Conservation (phyloP, 2,329 filamentous ascomycete genomes). For the Phialemoniopsis sp. region DNA sequence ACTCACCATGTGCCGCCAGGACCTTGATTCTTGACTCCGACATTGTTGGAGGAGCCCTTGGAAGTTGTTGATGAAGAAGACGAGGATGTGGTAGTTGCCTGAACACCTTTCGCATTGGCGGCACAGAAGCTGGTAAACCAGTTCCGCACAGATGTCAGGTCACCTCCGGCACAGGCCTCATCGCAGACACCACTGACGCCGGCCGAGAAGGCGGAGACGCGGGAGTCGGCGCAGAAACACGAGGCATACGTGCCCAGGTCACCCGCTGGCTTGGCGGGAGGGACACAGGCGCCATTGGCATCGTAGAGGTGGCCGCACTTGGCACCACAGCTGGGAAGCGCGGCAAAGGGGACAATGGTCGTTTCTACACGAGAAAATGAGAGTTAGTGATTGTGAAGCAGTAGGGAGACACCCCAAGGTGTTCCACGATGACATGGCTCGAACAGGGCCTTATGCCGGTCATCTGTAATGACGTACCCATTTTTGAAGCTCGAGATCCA, state of each 20-base stretch:
- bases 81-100: constrained; percentile 16
- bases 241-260: constrained; percentile 51
- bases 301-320: constrained; percentile 59
- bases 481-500: no score
- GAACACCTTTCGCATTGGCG: constrained; percentile 32
- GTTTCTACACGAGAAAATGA: constrained; percentile 19
- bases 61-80: constrained; percentile 19
- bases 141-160: constrained; percentile 52
- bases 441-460: no score
- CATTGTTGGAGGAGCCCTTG: constrained; percentile 13
- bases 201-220: constrained; percentile 54
- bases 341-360: constrained; percentile 51
- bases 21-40: constrained; percentile 8
- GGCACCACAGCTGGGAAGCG: constrained; percentile 59
- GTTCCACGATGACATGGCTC: no score
- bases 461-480: no score
- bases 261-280: constrained; percentile 44
- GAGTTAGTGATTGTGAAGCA: not conserved
- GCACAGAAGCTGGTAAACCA: constrained; percentile 71
- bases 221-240: constrained; percentile 69
- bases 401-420: no score
- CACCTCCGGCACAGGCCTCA: constrained; percentile 44
- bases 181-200: constrained; percentile 60
- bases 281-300: constrained; percentile 69
- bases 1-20: constrained; percentile 44